phyloP scores from a whole-genome alignment of 176 grass and related monocot species.

The Guadua angustifolia region DNA sequence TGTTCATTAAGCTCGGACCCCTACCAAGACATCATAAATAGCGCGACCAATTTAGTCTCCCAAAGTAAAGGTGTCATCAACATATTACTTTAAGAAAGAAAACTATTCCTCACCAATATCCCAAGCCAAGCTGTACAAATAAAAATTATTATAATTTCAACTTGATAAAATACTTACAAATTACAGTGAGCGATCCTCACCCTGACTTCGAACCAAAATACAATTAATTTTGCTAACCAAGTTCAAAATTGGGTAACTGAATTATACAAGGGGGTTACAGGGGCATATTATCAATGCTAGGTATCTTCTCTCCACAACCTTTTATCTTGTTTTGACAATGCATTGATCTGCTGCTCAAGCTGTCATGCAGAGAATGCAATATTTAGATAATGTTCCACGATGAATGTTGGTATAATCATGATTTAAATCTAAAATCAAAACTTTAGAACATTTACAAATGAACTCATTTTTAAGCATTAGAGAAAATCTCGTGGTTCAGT shows the following conservation, averaged over 20 bases:
- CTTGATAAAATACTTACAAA: conserved; percentile 56
- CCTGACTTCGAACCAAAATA: conserved; percentile 34
- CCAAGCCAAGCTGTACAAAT: conserved; percentile 38
- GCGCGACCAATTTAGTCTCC: background rate
- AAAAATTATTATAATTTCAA: conserved; percentile 46
- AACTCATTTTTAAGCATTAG: background rate
- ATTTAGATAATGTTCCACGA: background rate
- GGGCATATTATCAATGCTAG: conserved; percentile 25
- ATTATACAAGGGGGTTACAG: conserved; percentile 41
- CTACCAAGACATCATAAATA: background rate
- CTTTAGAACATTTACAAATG: background rate
- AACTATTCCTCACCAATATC: background rate
- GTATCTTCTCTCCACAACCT: conserved; percentile 34
- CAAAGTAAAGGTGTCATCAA: background rate
- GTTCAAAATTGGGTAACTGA: conserved; percentile 54
- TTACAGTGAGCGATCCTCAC: conserved; percentile 40
- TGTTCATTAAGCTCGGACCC: too few species aligned
- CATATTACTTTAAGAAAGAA: background rate
- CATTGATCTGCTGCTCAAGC: conserved; percentile 74
- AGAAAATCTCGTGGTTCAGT: background rate
- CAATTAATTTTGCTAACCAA: conserved; percentile 47
- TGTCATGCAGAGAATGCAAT: conserved; percentile 41
- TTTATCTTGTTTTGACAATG: conserved; percentile 63
- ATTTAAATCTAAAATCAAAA: background rate
- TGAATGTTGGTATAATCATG: background rate